These are phyloP conservation scores for Papiliotrema terrestris DNA, from an alignment of 1,284 basidiomycete genomes.

Conservation along the genomic window DNA sequence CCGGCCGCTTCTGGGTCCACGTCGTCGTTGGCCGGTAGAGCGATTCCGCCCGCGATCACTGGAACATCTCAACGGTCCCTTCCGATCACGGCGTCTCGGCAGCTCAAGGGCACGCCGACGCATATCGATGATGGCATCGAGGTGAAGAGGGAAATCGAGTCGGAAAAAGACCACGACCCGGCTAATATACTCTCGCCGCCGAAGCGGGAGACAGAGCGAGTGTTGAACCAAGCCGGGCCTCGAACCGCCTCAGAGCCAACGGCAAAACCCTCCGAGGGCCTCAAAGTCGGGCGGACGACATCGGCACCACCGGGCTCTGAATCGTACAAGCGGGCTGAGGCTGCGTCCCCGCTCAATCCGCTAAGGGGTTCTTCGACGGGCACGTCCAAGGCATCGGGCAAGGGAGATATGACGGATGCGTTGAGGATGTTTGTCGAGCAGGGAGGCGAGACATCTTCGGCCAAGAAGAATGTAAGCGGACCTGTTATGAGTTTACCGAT, in stretches of 20 bases:
- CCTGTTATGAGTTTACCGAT: not conserved
- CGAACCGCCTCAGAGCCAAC: not conserved
- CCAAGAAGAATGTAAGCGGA: not conserved
- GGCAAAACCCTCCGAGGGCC: not conserved
- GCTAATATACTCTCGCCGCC: constrained; percentile 25
- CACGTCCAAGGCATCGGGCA: not conserved
- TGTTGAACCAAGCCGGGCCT: constrained; percentile 18
- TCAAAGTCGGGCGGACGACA: constrained; percentile 9
- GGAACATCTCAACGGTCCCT: not conserved
- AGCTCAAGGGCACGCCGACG: constrained; percentile 33
- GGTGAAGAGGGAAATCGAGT: not conserved
- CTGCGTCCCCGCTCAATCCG: not conserved
- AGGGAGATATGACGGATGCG: constrained; percentile 24
- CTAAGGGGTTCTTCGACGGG: constrained; percentile 1
- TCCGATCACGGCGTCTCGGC: constrained; percentile 12
- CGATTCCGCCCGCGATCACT: too few relatives aligned
- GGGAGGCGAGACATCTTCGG: constrained; percentile 1
- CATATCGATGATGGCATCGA: constrained; percentile 26
- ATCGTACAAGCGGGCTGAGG: not conserved
- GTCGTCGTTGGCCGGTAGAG: not conserved
- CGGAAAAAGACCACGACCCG: not conserved
- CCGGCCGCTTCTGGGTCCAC: not conserved
- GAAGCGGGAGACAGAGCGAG: constrained; percentile 22
- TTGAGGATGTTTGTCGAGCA: constrained; percentile 24
- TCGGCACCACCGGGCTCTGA: constrained; percentile 13